Evolutionary conservation across 2,329 filamentous ascomycete species (phyloP).

Genomic region (Nectriaceae sp.): DNA sequence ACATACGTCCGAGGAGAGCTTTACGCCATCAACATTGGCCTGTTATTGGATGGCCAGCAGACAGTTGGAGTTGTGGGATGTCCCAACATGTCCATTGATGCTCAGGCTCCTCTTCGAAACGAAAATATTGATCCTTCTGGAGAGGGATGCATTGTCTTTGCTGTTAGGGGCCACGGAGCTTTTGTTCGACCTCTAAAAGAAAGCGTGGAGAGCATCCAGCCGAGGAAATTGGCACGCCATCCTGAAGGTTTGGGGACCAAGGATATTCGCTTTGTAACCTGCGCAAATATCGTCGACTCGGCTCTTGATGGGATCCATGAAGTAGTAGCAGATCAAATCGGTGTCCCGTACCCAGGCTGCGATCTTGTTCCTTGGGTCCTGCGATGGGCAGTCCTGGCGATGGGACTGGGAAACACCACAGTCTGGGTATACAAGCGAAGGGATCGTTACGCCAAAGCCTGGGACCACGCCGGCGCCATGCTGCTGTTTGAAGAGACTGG

Average conservation of each 20-base stretch:
- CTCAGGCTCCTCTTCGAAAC: constrained; percentile 43
- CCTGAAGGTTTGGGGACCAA: constrained; percentile 19
- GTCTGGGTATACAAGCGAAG: constrained; percentile 57
- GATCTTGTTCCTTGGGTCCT: constrained; percentile 60
- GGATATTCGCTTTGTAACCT: constrained; percentile 49
- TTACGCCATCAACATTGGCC: constrained; percentile 59
- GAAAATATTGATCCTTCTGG: constrained; percentile 44
- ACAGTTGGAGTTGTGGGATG: constrained; percentile 51
- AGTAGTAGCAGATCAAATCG: constrained; percentile 43
- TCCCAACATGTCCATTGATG: constrained; percentile 46
- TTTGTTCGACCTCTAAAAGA: constrained; percentile 45
- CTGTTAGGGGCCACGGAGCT: constrained; percentile 49
- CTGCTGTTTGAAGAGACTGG: constrained; percentile 59
- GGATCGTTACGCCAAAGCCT: constrained; percentile 54
- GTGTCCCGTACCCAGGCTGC: constrained; percentile 46
- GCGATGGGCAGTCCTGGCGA: constrained; percentile 54
- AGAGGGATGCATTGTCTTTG: constrained; percentile 53
- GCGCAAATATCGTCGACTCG: constrained; percentile 47
- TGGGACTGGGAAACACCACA: constrained; percentile 55
- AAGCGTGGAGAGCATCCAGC: constrained; percentile 17
- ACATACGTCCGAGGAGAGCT: constrained; percentile 56
- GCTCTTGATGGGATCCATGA: constrained; percentile 50
- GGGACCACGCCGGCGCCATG: constrained; percentile 64
- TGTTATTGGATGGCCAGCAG: constrained; percentile 53
- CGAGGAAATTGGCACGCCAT: constrained; percentile 36